phyloP scores from a whole-genome alignment of 2,329 filamentous ascomycete species.

The Plectosphaerella plurivora region DNA sequence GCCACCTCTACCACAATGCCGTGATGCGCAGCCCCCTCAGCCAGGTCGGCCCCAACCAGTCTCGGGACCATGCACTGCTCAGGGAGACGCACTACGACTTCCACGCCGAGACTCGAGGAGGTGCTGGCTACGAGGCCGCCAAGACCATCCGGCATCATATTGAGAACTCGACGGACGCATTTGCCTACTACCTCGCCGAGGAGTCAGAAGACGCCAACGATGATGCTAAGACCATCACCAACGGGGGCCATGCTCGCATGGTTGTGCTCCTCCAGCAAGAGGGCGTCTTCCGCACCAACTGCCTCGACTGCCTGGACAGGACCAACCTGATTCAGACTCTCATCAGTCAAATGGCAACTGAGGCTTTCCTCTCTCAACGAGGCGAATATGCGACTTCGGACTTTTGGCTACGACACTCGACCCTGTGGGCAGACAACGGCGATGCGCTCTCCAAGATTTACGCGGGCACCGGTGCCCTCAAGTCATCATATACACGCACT shows the following conservation, averaged over 20 bases:
- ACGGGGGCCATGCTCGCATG: conserved; percentile 36
- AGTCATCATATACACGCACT: conserved; percentile 88
- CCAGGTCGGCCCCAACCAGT: conserved; percentile 47
- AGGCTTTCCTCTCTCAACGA: conserved; percentile 74
- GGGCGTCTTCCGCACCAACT: conserved; percentile 94
- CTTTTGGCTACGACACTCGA: conserved; percentile 90
- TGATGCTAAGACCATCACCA: conserved; percentile 22
- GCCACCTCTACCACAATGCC: conserved; percentile 72
- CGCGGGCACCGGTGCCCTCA: conserved; percentile 90
- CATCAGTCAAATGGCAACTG: conserved; percentile 88
- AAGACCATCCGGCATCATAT: conserved; percentile 76
- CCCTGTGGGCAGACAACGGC: conserved; percentile 94
- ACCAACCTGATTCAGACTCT: conserved; percentile 96
- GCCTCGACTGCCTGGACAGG: conserved; percentile 89
- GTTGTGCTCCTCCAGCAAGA: conserved; percentile 83
- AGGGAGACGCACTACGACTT: conserved; percentile 91
- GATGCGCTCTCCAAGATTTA: conserved; percentile 94
- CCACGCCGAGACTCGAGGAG: conserved; percentile 85
- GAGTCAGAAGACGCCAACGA: conserved; percentile 55
- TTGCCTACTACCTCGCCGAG: conserved; percentile 88
- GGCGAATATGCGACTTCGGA: conserved; percentile 67
- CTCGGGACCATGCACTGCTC: conserved; percentile 68
- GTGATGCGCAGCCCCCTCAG: conserved; percentile 72
- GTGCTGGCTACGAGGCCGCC: conserved; percentile 86
- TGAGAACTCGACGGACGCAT: conserved; percentile 73